Evolutionary conservation across 2,329 filamentous ascomycete species (phyloP), one percentile per base, ranked within the genome.

Genomic region (Colletotrichum scovillei): DNA sequence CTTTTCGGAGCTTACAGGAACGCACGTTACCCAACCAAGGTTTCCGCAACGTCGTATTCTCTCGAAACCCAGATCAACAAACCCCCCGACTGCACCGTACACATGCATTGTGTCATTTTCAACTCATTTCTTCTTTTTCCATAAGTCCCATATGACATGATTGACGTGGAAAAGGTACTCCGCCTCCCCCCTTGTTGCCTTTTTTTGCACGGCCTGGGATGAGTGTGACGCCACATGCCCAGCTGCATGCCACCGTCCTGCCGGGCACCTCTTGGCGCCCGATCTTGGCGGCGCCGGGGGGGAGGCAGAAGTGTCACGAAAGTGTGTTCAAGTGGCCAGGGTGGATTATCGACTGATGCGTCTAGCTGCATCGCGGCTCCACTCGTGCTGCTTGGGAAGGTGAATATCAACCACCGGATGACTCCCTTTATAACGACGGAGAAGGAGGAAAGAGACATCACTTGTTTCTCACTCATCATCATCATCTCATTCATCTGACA

Each of bases 161-260:
- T 63, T 63, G 26, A 52, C 59, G 42, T 63, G 59, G 49, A 28
- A 52, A 28, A 35, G 19, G 12, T 26, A 24, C 60, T 63, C 42
- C 60, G 60, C 60, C 60, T 49, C 42, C 26, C 28, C 60, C 60
- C 52, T 28, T n/a, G 42, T 32, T 52, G n/a, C 46, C 38, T 42
- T 42, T 38, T 38, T 42, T 42, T 42, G 38, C 38, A 19, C 38
- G 38, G 38, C 38, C 26, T 42, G 38, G 60, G n/a, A 35, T 53
- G 60, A 35, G 42, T 52, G 60, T 53, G 60, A 63, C 42, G 46
- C 60, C 60, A 63, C 60, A 63, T 53, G 60, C 28, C 49, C 60
- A 35, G 60, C 60, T 63, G 60, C 60, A 30, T 52, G 28, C 58
- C 52, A 49, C 60, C 60, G 28, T 26, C n/a, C 58, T 63, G 60